phyloP scores from a whole-genome alignment of 768 basidiomycete genomes.

The Trichaptum fuscoviolaceum region DNA sequence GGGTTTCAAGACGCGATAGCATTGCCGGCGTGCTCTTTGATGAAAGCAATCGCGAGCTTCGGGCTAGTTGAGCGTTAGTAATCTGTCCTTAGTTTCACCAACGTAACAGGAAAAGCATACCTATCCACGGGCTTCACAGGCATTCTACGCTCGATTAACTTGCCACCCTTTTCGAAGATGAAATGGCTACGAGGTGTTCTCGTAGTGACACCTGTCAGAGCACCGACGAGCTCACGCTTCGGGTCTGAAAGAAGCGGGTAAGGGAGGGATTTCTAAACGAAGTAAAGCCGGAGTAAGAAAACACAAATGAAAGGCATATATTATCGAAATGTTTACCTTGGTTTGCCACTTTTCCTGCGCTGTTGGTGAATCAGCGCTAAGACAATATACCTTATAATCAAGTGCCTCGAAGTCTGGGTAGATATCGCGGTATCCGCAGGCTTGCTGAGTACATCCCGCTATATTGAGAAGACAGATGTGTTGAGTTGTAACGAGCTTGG shows the following conservation, averaged over 20 bases:
- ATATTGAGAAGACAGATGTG: slow-evolving; percentile 2
- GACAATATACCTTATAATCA: slow-evolving; percentile 74
- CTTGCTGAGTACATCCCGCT: slow-evolving; percentile 92
- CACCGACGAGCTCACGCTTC: slow-evolving; percentile 71
- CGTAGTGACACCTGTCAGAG: slow-evolving; percentile 75
- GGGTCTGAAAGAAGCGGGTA: slow-evolving; percentile 89
- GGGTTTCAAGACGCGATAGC: too few species aligned
- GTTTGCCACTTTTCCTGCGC: slow-evolving; percentile 84
- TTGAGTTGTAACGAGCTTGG: slow-evolving; percentile 7
- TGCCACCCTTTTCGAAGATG: slow-evolving; percentile 88
- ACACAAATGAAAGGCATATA: background rate
- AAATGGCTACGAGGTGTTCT: slow-evolving; percentile 92
- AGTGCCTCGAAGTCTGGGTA: slow-evolving; percentile 68
- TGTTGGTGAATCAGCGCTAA: slow-evolving; percentile 71
- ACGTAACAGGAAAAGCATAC: slow-evolving; percentile 29
- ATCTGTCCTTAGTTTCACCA: slow-evolving; percentile 1
- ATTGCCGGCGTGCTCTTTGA: slow-evolving; percentile 38
- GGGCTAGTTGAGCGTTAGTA: slow-evolving; percentile 36
- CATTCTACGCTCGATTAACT: slow-evolving; percentile 76
- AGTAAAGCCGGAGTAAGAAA: background rate
- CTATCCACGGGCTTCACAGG: slow-evolving; percentile 88
- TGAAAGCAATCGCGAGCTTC: slow-evolving; percentile 59
- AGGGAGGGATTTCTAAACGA: slow-evolving; percentile 67
- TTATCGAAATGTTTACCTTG: slow-evolving; percentile 46
- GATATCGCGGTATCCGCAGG: slow-evolving; percentile 85